These are phyloP conservation scores for Pleurotus ostreatus DNA, from an alignment of 768 basidiomycete genomes.

Conservation along the genomic window DNA sequence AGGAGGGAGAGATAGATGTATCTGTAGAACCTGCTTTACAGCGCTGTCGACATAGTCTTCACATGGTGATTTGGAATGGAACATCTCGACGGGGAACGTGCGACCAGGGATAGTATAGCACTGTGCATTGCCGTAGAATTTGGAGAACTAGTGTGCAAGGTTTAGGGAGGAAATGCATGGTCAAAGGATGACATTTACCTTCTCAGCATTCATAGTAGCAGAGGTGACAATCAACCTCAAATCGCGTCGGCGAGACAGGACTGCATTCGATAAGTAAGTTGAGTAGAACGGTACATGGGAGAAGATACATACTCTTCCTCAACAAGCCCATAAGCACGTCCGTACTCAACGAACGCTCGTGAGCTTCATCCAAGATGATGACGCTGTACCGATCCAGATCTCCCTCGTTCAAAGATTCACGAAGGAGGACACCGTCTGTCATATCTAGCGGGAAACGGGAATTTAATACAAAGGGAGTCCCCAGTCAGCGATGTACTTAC, in stretches of 20 bases:
- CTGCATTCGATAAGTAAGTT: constrained; percentile 24
- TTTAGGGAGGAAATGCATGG: neutral
- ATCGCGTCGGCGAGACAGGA: constrained; percentile 86
- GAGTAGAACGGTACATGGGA: no score
- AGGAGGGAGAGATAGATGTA: constrained; percentile 87
- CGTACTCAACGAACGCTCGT: constrained; percentile 95
- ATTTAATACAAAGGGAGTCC: neutral
- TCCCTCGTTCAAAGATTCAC: constrained; percentile 98
- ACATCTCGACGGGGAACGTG: constrained; percentile 97
- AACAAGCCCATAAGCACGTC: constrained; percentile 98
- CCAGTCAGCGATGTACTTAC: constrained; percentile 38
- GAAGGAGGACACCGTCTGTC: constrained; percentile 98
- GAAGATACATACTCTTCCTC: constrained; percentile 68
- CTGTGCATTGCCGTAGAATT: constrained; percentile 93
- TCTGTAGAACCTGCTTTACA: constrained; percentile 96
- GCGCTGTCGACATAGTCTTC: constrained; percentile 99
- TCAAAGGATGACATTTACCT: constrained; percentile 44
- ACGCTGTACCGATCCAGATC: constrained; percentile 95
- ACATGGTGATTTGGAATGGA: constrained; percentile 95
- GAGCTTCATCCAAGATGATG: constrained; percentile 98
- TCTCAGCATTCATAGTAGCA: constrained; percentile 99
- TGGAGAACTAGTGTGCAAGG: constrained; percentile 67
- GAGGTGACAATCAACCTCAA: constrained; percentile 97
- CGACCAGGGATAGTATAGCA: constrained; percentile 88
- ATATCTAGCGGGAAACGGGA: constrained; percentile 57